phyloP scores from a whole-genome alignment of 257 asterid genomes.

The Eucommia ulmoides region DNA sequence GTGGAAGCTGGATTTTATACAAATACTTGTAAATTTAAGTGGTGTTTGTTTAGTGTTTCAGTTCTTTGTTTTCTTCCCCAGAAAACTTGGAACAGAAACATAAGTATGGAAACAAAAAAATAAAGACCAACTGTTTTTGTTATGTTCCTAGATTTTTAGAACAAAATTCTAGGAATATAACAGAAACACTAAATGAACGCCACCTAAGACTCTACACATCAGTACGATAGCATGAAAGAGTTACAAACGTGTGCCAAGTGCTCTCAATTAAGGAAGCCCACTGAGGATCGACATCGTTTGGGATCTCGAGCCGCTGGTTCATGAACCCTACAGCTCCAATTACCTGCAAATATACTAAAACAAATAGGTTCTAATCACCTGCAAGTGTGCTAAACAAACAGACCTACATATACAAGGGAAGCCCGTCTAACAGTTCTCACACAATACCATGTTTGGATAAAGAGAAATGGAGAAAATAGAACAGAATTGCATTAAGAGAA shows the following conservation, averaged over 20 bases:
- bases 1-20: neutral
- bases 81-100: neutral
- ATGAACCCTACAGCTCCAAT: slow-evolving; percentile 98
- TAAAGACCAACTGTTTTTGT: neutral
- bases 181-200: too few relatives aligned
- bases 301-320: slow-evolving; percentile 80
- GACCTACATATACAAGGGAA: too few relatives aligned
- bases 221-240: slow-evolving; percentile 1
- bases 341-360: slow-evolving; percentile 40
- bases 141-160: too few relatives aligned
- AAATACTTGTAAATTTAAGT: neutral
- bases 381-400: too few relatives aligned
- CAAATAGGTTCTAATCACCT: too few relatives aligned
- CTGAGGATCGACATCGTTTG: slow-evolving; percentile 56
- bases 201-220: too few relatives aligned
- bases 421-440: too few relatives aligned
- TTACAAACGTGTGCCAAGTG: slow-evolving; percentile 73
- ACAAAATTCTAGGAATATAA: too few relatives aligned
- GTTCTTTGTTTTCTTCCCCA: neutral
- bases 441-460: too few relatives aligned
- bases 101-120: neutral
- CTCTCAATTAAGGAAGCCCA: slow-evolving; percentile 83
- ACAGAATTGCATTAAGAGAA: too few relatives aligned
- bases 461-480: too few relatives aligned
- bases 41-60: neutral